Percentiles rank a stretch among this genome's conserved stretches.
These are phyloP conservation scores for Auricularia cornea DNA, from an alignment of 768 basidiomycete genomes.

Conservation along the genomic window DNA sequence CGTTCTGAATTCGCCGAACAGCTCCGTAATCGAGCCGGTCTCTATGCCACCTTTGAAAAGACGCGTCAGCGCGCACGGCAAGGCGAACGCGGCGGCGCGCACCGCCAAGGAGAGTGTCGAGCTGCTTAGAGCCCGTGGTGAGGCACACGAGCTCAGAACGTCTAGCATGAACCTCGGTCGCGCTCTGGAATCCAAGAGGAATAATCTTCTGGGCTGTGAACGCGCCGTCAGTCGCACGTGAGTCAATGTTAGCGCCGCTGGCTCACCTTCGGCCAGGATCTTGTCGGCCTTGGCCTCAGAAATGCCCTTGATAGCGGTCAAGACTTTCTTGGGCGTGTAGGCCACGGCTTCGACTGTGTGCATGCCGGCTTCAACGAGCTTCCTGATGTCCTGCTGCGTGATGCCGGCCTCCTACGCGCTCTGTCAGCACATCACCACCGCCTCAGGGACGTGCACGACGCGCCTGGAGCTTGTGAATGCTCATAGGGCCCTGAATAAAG, in stretches of 20 bases:
- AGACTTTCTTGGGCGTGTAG: conserved; percentile 89
- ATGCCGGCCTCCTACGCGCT: conserved; percentile 77
- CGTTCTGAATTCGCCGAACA: conserved; percentile 97
- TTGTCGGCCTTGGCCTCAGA: conserved; percentile 97
- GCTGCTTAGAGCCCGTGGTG: conserved; percentile 91
- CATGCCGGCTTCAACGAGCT: conserved; percentile 83
- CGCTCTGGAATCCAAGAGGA: conserved; percentile 95
- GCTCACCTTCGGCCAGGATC: conserved; percentile 80
- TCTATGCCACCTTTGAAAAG: conserved; percentile 76
- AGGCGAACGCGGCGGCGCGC: conserved; percentile 6
- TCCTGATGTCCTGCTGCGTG: conserved; percentile 86
- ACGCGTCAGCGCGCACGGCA: background rate
- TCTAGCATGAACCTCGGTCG: conserved; percentile 93
- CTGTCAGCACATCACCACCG: background rate
- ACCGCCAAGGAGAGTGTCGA: conserved; percentile 95
- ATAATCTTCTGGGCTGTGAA: conserved; percentile 84
- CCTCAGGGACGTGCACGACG: conserved; percentile 4
- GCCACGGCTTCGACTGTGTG: conserved; percentile 94
- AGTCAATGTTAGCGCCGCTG: background rate
- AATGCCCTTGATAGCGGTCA: conserved; percentile 90
- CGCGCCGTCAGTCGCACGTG: background rate
- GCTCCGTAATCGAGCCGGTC: conserved; percentile 95
- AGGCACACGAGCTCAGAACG: conserved; percentile 93
- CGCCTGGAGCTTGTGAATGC: conserved; percentile 58
- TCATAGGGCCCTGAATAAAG: conserved; percentile 68